Conservation (phyloP, 164 flowering plant species). For the Annona squamosa region DNA sequence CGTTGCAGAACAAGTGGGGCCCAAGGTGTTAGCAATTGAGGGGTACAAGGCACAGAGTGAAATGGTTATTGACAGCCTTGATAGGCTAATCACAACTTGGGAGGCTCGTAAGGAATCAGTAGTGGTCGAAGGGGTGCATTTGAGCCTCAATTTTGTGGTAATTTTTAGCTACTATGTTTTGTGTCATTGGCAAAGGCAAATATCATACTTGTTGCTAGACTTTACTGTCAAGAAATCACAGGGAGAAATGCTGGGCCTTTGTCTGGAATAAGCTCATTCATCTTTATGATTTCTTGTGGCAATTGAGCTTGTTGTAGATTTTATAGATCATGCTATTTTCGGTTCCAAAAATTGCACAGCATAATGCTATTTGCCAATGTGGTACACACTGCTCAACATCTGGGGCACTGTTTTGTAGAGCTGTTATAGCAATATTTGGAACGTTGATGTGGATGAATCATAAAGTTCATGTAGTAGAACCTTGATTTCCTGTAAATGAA, state of each 20-base stretch:
- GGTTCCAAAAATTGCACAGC: neutral
- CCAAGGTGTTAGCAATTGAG: slow-evolving; percentile 66
- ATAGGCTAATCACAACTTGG: slow-evolving; percentile 73
- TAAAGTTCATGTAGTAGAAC: no score
- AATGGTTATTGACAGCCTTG: slow-evolving; percentile 88
- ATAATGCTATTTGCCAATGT: neutral
- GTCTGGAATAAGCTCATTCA: neutral
- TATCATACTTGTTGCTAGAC: neutral
- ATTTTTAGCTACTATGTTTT: neutral
- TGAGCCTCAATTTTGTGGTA: slow-evolving; percentile 89
- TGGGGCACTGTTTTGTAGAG: neutral
- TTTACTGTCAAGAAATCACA: neutral
- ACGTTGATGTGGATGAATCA: no score
- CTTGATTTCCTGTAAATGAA: no score
- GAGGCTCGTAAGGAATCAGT: slow-evolving; percentile 82
- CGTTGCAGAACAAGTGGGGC: slow-evolving; percentile 25
- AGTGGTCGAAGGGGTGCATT: slow-evolving; percentile 80
- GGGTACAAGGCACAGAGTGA: slow-evolving; percentile 88
- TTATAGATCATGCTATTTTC: neutral
- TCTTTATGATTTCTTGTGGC: neutral
- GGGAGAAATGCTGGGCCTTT: neutral
- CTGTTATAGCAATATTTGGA: no score
- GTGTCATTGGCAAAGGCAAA: neutral
- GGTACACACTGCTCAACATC: neutral
- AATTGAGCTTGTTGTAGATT: slow-evolving; percentile 3